Evolutionary conservation across 345 rosid species (phyloP).

Genomic region (Lumnitzera littorea): DNA sequence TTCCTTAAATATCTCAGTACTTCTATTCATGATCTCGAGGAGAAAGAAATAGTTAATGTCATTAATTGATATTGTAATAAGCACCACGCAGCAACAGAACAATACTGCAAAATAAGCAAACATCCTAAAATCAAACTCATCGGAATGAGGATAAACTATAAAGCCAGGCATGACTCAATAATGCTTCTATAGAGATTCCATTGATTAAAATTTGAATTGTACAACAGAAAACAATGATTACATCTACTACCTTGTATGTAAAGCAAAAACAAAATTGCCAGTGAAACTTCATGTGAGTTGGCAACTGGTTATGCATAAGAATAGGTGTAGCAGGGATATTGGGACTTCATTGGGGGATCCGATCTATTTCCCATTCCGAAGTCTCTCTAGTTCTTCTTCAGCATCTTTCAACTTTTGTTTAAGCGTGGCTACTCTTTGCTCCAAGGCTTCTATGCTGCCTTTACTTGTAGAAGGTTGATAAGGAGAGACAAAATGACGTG

Average conservation of each 20-base stretch:
- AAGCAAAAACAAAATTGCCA: constrained; percentile 1
- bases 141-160: too few relatives aligned
- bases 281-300: not conserved
- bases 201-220: too few relatives aligned
- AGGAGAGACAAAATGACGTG: constrained; percentile 49
- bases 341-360: constrained; percentile 6
- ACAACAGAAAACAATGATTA: too few relatives aligned
- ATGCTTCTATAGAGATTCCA: not conserved
- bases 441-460: constrained; percentile 50
- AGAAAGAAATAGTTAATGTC: too few relatives aligned
- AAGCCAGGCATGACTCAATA: not conserved
- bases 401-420: constrained; percentile 51
- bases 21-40: too few relatives aligned
- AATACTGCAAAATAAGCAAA: too few relatives aligned
- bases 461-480: constrained; percentile 40
- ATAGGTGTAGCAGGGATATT: not conserved
- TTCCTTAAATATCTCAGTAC: too few relatives aligned
- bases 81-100: too few relatives aligned
- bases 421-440: constrained; percentile 40
- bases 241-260: too few relatives aligned
- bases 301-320: not conserved
- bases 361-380: constrained; percentile 54
- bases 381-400: constrained; percentile 64
- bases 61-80: too few relatives aligned
- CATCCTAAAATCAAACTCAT: too few relatives aligned